phyloP scores from a whole-genome alignment of 768 basidiomycete species.

The Trametes villosa region DNA sequence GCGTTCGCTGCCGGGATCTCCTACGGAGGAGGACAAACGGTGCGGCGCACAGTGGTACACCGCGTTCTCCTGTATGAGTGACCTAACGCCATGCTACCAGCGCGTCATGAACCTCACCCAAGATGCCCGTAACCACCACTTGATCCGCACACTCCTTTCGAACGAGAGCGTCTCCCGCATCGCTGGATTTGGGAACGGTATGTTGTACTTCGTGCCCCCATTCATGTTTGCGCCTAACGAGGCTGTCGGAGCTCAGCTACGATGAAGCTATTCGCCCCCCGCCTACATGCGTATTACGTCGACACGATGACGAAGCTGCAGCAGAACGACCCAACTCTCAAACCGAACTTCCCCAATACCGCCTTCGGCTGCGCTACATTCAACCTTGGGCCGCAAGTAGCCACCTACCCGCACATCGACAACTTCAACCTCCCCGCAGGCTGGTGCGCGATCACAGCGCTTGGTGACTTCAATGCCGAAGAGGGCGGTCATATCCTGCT shows the following conservation, averaged over 20 bases:
- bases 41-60: background rate
- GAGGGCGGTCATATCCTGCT: conserved; percentile 40
- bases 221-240: background rate
- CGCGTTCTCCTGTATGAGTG: too few species aligned
- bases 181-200: background rate
- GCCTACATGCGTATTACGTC: too few species aligned
- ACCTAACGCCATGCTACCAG: background rate
- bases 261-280: background rate
- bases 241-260: background rate
- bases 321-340: background rate
- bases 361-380: conserved; percentile 34
- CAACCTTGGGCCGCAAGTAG: conserved; percentile 33
- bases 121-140: background rate
- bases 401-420: conserved; percentile 32
- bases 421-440: conserved; percentile 37
- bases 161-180: background rate
- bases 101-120: background rate
- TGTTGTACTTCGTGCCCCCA: background rate
- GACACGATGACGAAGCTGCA: too few species aligned
- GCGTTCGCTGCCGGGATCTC: conserved; percentile 31
- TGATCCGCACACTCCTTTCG: background rate
- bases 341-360: conserved; percentile 32
- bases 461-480: conserved; percentile 34
- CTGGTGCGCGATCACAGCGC: conserved; percentile 37
- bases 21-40: conserved; percentile 35